Evolutionary conservation across 2,329 filamentous ascomycete species (phyloP).

Genomic region (Aspergillus transmontanensis): DNA sequence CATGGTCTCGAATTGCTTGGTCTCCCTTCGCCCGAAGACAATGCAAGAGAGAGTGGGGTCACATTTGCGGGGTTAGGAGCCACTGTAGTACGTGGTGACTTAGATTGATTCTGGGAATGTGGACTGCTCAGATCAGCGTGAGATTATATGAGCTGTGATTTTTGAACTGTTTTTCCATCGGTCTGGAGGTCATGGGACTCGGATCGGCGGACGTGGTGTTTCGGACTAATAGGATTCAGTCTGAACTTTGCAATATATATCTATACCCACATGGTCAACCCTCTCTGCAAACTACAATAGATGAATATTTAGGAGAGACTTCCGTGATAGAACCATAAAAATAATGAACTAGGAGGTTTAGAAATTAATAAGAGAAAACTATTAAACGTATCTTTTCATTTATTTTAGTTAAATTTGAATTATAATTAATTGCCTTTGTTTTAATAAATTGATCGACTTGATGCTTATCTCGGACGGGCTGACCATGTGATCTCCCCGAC

Average conservation of each 20-base stretch:
- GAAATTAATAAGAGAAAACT: too few species aligned
- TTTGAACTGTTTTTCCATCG: background rate
- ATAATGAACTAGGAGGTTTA: too few species aligned
- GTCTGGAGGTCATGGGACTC: background rate
- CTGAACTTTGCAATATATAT: too few species aligned
- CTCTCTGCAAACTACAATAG: too few species aligned
- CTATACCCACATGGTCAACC: too few species aligned
- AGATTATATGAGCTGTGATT: background rate
- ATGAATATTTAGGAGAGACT: too few species aligned
- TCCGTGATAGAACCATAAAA: too few species aligned
- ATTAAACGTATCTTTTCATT: too few species aligned
- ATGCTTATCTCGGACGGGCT: background rate
- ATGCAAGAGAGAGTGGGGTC: background rate
- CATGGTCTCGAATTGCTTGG: background rate
- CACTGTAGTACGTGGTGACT: background rate
- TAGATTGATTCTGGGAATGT: background rate
- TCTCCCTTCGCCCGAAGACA: conserved; percentile 4
- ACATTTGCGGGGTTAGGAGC: background rate
- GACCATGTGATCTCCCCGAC: background rate
- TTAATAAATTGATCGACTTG: background rate
- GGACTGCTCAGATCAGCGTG: background rate
- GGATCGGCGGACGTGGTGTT: background rate
- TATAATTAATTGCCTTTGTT: background rate
- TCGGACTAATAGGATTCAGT: background rate
- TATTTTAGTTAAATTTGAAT: background rate